Base-by-base conservation (phyloP, 306 rosid species). In the Vicia sativa region DNA sequence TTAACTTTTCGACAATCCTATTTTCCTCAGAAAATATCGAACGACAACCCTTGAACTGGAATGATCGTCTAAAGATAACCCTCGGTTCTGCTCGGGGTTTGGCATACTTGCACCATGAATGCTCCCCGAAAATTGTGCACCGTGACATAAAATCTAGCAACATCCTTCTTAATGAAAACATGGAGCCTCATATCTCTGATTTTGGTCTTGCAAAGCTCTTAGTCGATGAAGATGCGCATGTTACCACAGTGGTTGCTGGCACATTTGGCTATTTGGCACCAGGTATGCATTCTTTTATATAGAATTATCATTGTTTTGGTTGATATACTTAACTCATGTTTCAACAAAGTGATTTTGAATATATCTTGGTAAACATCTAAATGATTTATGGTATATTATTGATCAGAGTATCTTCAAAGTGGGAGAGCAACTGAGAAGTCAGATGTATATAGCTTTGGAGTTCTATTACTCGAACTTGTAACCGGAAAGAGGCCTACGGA, bases 401-500 rank as follows among this genome's bases (percentile, higher is more conserved):
- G 68, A 61, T 41, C 84, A 95, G 99, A 95, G 77, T 91, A 91
- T 80, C 85, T 95, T 29, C 95, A 95, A 87, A 95, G 86, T 67
- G 99, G 99, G 65, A 88, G 96, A 78, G 97, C 97, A 49, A 95
- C 96, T 1, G 87, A 84, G 83, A 90, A 90, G 85, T 85, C 99
- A 2, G 99, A 95, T 75, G 99, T 95, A 12, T 95, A 95, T 71
- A 88, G 99, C 78, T 95, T 90, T 18, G 97, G 99, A 65, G 97
- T 95, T 29, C 82, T 95, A n/a, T 70, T 95, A 80, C 88, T 95
- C 5, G 99, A 95, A 87, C 95, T 95, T 50, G 90, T 91, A 44
- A 95, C 97, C 4, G 99, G 99, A 48, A 95, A 95, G 87, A 95
- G 99, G 69, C 99, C 99, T 3, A 88, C 97, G 6, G 99, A 95